phyloP scores from a whole-genome alignment of 1,284 basidiomycete species.

The Mrakiaceae sp. region DNA sequence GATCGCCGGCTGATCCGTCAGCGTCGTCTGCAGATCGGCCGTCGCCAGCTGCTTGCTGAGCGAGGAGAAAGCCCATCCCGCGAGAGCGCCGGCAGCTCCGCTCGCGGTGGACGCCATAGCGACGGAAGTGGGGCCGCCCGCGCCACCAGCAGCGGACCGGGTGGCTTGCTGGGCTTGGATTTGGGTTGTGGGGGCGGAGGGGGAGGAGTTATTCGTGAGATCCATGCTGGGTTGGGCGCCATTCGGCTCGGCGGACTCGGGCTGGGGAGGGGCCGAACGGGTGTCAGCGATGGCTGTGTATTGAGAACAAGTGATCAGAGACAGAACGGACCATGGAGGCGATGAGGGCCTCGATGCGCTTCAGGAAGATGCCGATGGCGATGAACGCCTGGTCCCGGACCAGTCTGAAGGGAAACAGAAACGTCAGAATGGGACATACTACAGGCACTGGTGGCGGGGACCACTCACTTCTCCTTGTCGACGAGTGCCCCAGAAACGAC shows the following conservation, averaged over 20 bases:
- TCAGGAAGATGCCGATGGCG: constrained; percentile 72
- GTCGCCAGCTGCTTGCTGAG: constrained; percentile 62
- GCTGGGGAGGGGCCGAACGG: constrained; percentile 38
- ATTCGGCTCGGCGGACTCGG: constrained; percentile 47
- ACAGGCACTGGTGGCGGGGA: background rate
- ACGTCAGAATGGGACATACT: background rate
- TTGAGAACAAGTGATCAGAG: constrained; percentile 5
- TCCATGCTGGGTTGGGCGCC: constrained; percentile 16
- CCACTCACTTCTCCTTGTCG: constrained; percentile 74
- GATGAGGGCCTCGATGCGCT: constrained; percentile 66
- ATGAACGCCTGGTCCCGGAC: constrained; percentile 92
- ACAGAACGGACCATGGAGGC: constrained; percentile 54
- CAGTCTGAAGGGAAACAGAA: constrained; percentile 40
- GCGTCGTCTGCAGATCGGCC: constrained; percentile 57
- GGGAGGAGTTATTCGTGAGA: background rate
- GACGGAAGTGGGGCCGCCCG: too few species aligned
- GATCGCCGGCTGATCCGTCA: constrained; percentile 38
- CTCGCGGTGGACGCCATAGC: constrained; percentile 44
- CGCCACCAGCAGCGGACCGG: too few species aligned
- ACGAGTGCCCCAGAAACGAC: constrained; percentile 66
- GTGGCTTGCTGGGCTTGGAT: constrained; percentile 26
- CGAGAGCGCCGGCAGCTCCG: constrained; percentile 77
- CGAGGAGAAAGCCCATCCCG: constrained; percentile 88
- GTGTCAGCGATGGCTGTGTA: background rate
- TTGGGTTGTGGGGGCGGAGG: constrained; percentile 25